phyloP scores from a whole-genome alignment of 345 rosid genomes.

The Lepidium didymum region DNA sequence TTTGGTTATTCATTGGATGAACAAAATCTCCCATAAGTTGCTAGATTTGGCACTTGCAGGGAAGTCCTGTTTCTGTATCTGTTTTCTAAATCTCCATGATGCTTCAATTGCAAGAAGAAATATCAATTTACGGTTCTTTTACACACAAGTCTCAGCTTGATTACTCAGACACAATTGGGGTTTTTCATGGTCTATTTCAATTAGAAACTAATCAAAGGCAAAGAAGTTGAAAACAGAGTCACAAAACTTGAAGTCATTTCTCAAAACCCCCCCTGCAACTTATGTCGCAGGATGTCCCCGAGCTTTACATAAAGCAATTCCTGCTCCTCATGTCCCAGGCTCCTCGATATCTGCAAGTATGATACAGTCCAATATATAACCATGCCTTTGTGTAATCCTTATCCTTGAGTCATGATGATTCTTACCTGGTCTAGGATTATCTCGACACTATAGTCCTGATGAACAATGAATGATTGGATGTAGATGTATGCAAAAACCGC shows the following conservation, averaged over 20 bases:
- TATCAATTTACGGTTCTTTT: not conserved
- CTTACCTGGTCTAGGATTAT: constrained; percentile 64
- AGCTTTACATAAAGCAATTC: constrained; percentile 51
- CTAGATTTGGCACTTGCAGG: not conserved
- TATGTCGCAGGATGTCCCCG: constrained; percentile 55
- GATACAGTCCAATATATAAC: not conserved
- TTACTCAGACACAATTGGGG: not conserved
- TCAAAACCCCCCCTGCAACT: constrained; percentile 23
- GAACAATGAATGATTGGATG: constrained; percentile 74
- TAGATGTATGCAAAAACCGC: constrained; percentile 89
- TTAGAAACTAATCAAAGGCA: not conserved
- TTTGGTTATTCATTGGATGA: constrained; percentile 18
- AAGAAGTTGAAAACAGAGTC: not conserved
- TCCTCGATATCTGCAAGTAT: constrained; percentile 45
- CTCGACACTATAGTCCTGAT: constrained; percentile 57
- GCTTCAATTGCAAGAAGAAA: not conserved
- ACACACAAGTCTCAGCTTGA: constrained; percentile 7
- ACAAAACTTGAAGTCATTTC: not conserved
- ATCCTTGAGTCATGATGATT: not conserved
- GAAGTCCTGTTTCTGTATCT: not conserved
- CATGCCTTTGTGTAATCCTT: not conserved
- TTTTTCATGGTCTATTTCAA: not conserved
- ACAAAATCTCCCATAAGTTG: constrained; percentile 12
- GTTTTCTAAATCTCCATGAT: not conserved
- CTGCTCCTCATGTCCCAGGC: constrained; percentile 71